Evolutionary conservation across 495 filamentous ascomycete genomes (phyloP).

Genomic region (Penicillium verhagenii): DNA sequence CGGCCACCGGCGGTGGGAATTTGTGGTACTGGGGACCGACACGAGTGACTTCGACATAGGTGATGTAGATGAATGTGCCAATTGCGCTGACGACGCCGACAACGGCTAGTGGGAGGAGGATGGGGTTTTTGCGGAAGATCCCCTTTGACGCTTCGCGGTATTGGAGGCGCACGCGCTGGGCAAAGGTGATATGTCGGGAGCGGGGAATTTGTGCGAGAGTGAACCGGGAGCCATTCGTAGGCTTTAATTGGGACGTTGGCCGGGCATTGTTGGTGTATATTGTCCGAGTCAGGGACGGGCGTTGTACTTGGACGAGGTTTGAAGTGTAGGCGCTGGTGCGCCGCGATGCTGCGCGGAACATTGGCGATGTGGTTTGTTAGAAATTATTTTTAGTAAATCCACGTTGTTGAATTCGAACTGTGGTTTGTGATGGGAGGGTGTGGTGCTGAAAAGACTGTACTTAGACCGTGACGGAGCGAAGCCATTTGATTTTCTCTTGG

Average conservation of each 20-base stretch:
- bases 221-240: conserved; percentile 7
- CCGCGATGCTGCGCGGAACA: conserved; percentile 38
- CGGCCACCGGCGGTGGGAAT: conserved; percentile 77
- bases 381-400: not conserved
- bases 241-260: conserved; percentile 15
- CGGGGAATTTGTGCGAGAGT: conserved; percentile 11
- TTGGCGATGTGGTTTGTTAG: conserved; percentile 9
- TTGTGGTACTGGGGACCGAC: conserved; percentile 64
- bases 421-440: not conserved
- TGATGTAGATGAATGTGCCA: conserved; percentile 36
- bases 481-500: conserved; percentile 26
- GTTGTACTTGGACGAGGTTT: conserved; percentile 19
- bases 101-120: conserved; percentile 48
- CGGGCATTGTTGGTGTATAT: conserved; percentile 23
- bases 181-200: conserved; percentile 21
- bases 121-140: conserved; percentile 49
- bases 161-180: conserved; percentile 30
- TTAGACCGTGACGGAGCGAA: not conserved
- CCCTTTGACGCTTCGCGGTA: conserved; percentile 41
- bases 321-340: conserved; percentile 29
- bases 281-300: conserved; percentile 19
- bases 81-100: conserved; percentile 45
- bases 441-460: not conserved
- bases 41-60: conserved; percentile 65
- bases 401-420: not conserved